Percentiles rank a stretch among this genome's conserved stretches.
Evolutionary conservation across 2,329 filamentous ascomycete genomes (phyloP).

Genomic region (Trichoderma asperellum): DNA sequence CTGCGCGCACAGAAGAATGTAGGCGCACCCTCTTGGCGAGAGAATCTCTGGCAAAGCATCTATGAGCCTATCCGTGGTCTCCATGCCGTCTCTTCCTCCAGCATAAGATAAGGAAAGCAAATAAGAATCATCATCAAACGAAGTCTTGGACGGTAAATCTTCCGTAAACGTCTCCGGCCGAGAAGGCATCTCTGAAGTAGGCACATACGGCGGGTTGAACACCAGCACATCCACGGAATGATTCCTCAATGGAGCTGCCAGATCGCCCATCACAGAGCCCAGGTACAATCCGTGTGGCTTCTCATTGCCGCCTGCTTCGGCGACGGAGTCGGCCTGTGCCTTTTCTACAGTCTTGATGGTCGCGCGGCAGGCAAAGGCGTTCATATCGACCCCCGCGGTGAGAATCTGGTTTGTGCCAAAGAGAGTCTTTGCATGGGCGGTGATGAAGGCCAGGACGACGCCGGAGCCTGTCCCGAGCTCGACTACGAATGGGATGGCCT

Average conservation of each 20-base stretch:
- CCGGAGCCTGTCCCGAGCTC: slow-evolving; percentile 93
- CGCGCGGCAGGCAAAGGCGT: slow-evolving; percentile 78
- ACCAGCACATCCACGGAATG: slow-evolving; percentile 77
- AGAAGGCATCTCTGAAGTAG: slow-evolving; percentile 73
- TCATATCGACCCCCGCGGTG: slow-evolving; percentile 81
- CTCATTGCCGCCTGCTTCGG: background rate
- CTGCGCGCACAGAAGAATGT: slow-evolving; percentile 86
- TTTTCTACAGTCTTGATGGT: slow-evolving; percentile 70
- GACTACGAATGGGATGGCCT: slow-evolving; percentile 59
- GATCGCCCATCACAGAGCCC: slow-evolving; percentile 70
- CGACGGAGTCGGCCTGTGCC: slow-evolving; percentile 42
- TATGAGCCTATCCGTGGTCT: slow-evolving; percentile 81
- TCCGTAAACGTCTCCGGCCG: slow-evolving; percentile 43
- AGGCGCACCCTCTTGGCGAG: slow-evolving; percentile 73
- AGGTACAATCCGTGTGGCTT: slow-evolving; percentile 58
- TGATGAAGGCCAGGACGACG: slow-evolving; percentile 86
- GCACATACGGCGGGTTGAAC: slow-evolving; percentile 98
- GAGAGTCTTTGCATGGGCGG: slow-evolving; percentile 72
- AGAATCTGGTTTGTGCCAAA: slow-evolving; percentile 74
- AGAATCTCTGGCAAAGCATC: slow-evolving; percentile 68
- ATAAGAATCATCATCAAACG: slow-evolving; percentile 80
- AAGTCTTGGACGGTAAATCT: slow-evolving; percentile 39
- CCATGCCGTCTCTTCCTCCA: slow-evolving; percentile 89
- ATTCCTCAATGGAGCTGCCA: slow-evolving; percentile 63
- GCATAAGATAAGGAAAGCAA: slow-evolving; percentile 86